A percentile compares a stretch with the other conserved stretches of the same genome.
phyloP scores from a whole-genome alignment of 208 protist genomes.

The Eutreptiella sp. region DNA sequence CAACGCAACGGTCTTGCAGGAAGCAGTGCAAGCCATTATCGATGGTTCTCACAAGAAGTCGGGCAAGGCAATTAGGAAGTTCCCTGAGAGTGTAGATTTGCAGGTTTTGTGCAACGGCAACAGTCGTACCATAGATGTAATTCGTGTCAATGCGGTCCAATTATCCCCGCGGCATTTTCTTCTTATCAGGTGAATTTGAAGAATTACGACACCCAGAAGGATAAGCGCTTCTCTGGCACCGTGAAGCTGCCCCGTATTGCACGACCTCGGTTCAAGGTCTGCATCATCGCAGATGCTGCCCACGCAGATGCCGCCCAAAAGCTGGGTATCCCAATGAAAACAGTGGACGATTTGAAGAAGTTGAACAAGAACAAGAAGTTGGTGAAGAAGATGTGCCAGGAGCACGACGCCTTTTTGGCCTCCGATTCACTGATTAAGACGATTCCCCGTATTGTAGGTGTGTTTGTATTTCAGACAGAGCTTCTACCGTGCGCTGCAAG shows the following conservation, averaged over 20 bases:
- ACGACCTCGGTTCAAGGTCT: slow-evolving; percentile 86
- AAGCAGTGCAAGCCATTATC: slow-evolving; percentile 72
- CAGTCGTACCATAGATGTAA: no score
- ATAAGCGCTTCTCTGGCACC: slow-evolving; percentile 98
- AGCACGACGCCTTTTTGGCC: slow-evolving; percentile 97
- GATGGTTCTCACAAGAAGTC: slow-evolving; percentile 54
- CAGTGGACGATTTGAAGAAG: slow-evolving; percentile 95
- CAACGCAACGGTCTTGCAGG: slow-evolving; percentile 54
- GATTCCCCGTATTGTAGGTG: slow-evolving; percentile 72
- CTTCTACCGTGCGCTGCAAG: no score
- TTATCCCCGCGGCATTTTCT: no score
- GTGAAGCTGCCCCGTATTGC: slow-evolving; percentile 86
- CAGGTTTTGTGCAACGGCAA: no score
- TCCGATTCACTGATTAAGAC: slow-evolving; percentile 95
- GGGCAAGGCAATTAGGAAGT: no score
- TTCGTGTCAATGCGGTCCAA: no score
- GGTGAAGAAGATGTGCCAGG: slow-evolving; percentile 97
- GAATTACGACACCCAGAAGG: slow-evolving; percentile 98
- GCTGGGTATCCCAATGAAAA: slow-evolving; percentile 68
- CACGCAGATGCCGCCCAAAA: slow-evolving; percentile 92
- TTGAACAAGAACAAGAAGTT: slow-evolving; percentile 99
- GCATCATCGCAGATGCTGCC: slow-evolving; percentile 91
- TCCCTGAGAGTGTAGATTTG: no score
- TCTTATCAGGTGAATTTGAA: slow-evolving; percentile 99
- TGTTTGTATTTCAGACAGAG: slow-evolving; percentile 34